Base-by-base conservation (phyloP, 805 yeast genomes). In the Hanseniaspora osmophila region DNA sequence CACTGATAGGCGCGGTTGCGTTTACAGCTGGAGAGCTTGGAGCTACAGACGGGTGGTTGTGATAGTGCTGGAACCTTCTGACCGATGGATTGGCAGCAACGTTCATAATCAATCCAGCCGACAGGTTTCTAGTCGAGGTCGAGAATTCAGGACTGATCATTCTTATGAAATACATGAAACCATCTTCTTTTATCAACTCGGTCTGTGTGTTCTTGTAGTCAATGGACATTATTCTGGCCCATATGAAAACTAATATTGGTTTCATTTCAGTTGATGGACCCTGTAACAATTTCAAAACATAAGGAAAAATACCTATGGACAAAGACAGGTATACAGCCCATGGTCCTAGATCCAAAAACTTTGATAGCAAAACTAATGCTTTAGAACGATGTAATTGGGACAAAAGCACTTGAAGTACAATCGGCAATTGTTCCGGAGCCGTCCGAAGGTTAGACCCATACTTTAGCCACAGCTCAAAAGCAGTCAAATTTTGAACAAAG, bases 201-300 rank as follows among this genome's bases (percentile, higher is more conserved):
- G 81, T 87, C 60, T 92, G 98, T 2, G 95, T 85, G 55, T 83
- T 81, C 51, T 77, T 74, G 59, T 83, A 81, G 62, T 90, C 97
- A 19, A 92, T 94, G 2, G 96, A 88, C 92, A 92, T 86, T 18
- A 92, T 86, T 52, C 97, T 71, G 0, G 97, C 95, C 98, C 98
- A 92, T 45, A 92, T 92, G 56, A 90, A 92, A 1, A 92, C 92
- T 47, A 92, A 65, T 2, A 90, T 95, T 0, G 97, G 97, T 55
- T 87, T 87, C 48, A 92, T 68, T 56, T 92, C 97, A 27, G 85
- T 94, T 0, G 97, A 96, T 0, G 97, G 97, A 48, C 94, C 80
- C 59, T 90, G 97, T 32, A 92, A 65, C 18, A 92, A 70, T 54
- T 88, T 86, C 45, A 90, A 67, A 30, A 92, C 95, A 58, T 92